Evolutionary conservation across 164 flowering plant species (phyloP), one percentile per base, ranked within the genome.

Genomic region (Buxus sempervirens): DNA sequence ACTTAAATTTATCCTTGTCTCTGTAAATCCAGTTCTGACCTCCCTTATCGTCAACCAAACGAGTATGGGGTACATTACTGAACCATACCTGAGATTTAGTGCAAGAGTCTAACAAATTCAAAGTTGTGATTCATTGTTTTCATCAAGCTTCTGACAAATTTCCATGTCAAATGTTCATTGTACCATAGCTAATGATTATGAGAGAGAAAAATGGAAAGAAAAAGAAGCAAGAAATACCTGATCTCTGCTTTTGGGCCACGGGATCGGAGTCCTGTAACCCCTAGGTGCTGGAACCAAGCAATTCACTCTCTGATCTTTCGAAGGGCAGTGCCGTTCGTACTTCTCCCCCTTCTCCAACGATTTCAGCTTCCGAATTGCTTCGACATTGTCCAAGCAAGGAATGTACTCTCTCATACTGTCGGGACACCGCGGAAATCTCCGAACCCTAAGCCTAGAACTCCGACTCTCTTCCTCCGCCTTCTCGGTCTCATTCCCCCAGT

Each of bases 1-100:
- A 96, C 76, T 77, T 93, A 67, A 96, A 96, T 78, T 89, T 96
- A 70, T 88, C 88, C 65, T 88, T 88, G 20, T 63, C 79, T 71
- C 68, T 80, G 5, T 74, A 62, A 62, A 96, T 93, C 99, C 98
- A 96, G 76, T 96, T 96, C 66, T 96, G 99, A 55, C 99, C 98
- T 4, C 99, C 96, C 80, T 96, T 96, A 77, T 96, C 98, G 70
- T 96, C 97, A 58, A 82, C 99, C 25, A 96, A 77, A 23, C 89
- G 91, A 19, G 89, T 82, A 78, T 96, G 99, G 28, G 98, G 99
- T 64, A 96, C 98, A 83, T 96, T 96, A 73, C 69, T 83, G 74
- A 71, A 93, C 99, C 99, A 96, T 32, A 96, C 96, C 99, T 95
- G 70, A 54, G 73, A 75, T 49, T 15, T 48, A 58, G 67, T 57